Evolutionary conservation across 495 filamentous ascomycete species (phyloP).

Genomic region (Aspergillus bertholletiae): DNA sequence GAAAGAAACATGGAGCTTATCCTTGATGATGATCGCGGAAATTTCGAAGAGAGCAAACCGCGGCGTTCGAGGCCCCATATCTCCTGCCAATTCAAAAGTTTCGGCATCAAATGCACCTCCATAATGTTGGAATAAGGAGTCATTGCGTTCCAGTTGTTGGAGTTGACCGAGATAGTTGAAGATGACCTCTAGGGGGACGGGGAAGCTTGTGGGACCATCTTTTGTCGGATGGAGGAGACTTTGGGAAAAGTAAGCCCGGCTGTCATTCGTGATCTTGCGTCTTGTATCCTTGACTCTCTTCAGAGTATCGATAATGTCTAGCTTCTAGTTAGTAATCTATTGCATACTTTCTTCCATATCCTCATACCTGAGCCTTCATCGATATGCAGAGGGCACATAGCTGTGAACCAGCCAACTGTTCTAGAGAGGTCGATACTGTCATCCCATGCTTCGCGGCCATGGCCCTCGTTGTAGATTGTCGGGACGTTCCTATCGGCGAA

Average conservation of each 20-base stretch:
- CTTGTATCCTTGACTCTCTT: constrained; percentile 46
- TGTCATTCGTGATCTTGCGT: constrained; percentile 34
- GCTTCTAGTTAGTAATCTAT: constrained; percentile 4
- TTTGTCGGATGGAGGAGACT: constrained; percentile 47
- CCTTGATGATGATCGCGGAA: constrained; percentile 55
- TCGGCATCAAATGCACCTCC: constrained; percentile 45
- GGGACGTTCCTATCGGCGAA: constrained; percentile 55
- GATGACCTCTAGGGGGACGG: constrained; percentile 62
- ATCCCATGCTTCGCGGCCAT: constrained; percentile 54
- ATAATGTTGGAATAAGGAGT: constrained; percentile 57
- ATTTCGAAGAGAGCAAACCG: constrained; percentile 66
- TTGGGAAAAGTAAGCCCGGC: constrained; percentile 46
- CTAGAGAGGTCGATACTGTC: constrained; percentile 46
- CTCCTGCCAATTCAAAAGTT: constrained; percentile 39
- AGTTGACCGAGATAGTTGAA: constrained; percentile 65
- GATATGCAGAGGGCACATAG: constrained; percentile 45
- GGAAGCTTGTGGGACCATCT: constrained; percentile 36
- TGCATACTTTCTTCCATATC: neutral
- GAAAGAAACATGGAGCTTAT: constrained; percentile 57
- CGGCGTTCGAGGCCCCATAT: constrained; percentile 42
- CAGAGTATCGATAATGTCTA: constrained; percentile 32
- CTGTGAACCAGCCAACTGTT: constrained; percentile 63
- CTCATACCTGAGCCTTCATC: constrained; percentile 28
- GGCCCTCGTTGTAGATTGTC: constrained; percentile 53
- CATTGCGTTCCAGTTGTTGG: constrained; percentile 56